phyloP scores from a whole-genome alignment of 441 rosid species.

The Croton laevigatus region DNA sequence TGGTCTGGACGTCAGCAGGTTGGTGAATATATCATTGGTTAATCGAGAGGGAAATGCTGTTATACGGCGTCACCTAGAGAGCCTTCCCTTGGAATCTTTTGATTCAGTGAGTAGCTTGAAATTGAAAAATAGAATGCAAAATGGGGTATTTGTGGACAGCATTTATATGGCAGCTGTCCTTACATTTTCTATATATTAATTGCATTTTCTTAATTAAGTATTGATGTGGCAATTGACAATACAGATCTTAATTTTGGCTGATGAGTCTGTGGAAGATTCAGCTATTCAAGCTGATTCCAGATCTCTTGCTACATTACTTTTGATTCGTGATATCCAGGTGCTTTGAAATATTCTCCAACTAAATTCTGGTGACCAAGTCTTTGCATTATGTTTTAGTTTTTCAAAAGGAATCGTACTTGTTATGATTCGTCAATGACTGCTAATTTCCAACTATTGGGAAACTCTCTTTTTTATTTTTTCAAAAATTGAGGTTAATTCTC shows the following conservation, averaged over 20 bases:
- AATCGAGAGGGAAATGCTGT: slow-evolving; percentile 78
- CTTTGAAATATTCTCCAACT: slow-evolving; percentile 7
- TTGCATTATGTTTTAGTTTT: not conserved
- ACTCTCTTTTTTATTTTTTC: not conserved
- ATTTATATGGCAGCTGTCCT: not conserved
- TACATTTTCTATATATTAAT: not conserved
- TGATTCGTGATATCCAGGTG: slow-evolving; percentile 84
- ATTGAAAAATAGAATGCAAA: not conserved
- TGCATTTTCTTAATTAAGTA: not conserved
- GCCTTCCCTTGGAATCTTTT: slow-evolving; percentile 72
- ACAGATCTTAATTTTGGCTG: slow-evolving; percentile 74
- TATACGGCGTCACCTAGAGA: slow-evolving; percentile 69
- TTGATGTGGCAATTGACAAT: slow-evolving; percentile 13
- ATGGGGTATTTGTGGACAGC: not conserved
- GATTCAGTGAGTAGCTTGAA: slow-evolving; percentile 52
- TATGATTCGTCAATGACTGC: not conserved
- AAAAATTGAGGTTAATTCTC: not conserved
- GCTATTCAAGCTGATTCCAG: slow-evolving; percentile 84
- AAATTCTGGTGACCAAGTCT: not conserved
- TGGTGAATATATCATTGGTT: slow-evolving; percentile 57
- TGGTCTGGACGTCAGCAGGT: slow-evolving; percentile 53
- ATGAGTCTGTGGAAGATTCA: slow-evolving; percentile 78
- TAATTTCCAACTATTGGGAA: not conserved
- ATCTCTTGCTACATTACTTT: slow-evolving; percentile 66
- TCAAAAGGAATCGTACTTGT: not conserved